phyloP scores from a whole-genome alignment of 1,284 basidiomycete genomes.

The Volvariella volvacea region DNA sequence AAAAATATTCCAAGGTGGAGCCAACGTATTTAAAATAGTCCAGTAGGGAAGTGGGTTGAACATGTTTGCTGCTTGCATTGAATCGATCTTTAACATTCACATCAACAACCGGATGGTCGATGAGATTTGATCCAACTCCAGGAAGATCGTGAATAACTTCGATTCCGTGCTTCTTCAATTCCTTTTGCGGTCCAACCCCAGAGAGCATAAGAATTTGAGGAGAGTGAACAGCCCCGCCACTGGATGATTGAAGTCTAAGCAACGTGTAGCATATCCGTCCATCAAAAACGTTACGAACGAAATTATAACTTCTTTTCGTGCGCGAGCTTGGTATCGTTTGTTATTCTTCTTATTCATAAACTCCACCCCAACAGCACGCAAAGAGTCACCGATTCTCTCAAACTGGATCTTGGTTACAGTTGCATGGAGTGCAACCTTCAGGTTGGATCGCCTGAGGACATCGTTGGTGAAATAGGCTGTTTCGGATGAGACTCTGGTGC shows the following conservation, averaged over 20 bases:
- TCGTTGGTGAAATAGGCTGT: slow-evolving; percentile 58
- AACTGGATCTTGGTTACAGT: slow-evolving; percentile 58
- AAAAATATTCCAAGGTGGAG: slow-evolving; percentile 35
- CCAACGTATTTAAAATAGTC: slow-evolving; percentile 27
- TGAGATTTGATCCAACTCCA: slow-evolving; percentile 31
- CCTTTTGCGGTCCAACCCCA: slow-evolving; percentile 28
- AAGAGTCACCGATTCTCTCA: slow-evolving; percentile 31
- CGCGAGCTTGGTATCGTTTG: slow-evolving; percentile 33
- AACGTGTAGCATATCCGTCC: too few species aligned
- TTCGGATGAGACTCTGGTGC: slow-evolving; percentile 56
- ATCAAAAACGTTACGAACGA: slow-evolving; percentile 40
- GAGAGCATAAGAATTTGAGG: slow-evolving; percentile 66
- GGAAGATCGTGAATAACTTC: slow-evolving; percentile 27
- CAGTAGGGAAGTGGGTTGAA: slow-evolving; percentile 27
- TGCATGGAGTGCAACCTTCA: slow-evolving; percentile 50
- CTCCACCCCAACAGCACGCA: slow-evolving; percentile 59
- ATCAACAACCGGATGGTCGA: slow-evolving; percentile 34
- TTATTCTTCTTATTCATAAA: slow-evolving; percentile 34
- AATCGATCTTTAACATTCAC: slow-evolving; percentile 45
- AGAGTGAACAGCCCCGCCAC: slow-evolving; percentile 60
- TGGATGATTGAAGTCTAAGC: too few species aligned
- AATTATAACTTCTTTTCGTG: slow-evolving; percentile 53
- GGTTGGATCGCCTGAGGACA: slow-evolving; percentile 55
- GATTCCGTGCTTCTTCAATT: slow-evolving; percentile 26
- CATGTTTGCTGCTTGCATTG: slow-evolving; percentile 32